Evolutionary conservation across 73 alveolate genomes (phyloP).

Genomic region (Blepharisma stoltei): DNA sequence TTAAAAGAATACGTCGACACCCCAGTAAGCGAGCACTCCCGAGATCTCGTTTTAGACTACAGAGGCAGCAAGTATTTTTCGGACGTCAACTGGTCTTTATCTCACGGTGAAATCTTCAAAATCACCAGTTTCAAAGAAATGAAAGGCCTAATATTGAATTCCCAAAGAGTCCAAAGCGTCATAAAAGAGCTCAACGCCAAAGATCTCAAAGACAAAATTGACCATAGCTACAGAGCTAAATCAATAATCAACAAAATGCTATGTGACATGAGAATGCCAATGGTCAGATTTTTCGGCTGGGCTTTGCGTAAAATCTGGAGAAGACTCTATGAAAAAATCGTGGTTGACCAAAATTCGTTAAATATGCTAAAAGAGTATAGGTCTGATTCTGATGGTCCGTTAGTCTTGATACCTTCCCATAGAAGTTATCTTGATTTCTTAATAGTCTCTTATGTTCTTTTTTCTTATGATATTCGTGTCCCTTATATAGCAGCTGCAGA

Average conservation of each 20-base stretch:
- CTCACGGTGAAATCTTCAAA: slow-evolving; percentile 45
- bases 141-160: slow-evolving; percentile 38
- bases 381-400: slow-evolving; percentile 53
- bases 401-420: slow-evolving; percentile 83
- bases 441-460: slow-evolving; percentile 67
- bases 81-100: slow-evolving; percentile 58
- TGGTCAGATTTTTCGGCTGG: slow-evolving; percentile 55
- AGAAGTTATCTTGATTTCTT: slow-evolving; percentile 84
- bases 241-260: slow-evolving; percentile 61
- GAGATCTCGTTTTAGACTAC: slow-evolving; percentile 34
- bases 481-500: slow-evolving; percentile 94
- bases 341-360: slow-evolving; percentile 56
- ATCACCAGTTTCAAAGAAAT: slow-evolving; percentile 44
- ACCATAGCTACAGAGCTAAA: slow-evolving; percentile 47
- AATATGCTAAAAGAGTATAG: neutral
- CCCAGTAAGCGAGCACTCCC: slow-evolving; percentile 54
- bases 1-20: slow-evolving; percentile 70
- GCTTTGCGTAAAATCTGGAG: slow-evolving; percentile 62
- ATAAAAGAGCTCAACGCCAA: slow-evolving; percentile 44
- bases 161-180: slow-evolving; percentile 54
- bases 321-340: slow-evolving; percentile 67
- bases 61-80: slow-evolving; percentile 43
- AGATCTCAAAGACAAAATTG: slow-evolving; percentile 32
- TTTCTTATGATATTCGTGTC: slow-evolving; percentile 64
- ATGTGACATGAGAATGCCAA: slow-evolving; percentile 44